Percentiles rank a stretch among this genome's conserved stretches.
Evolutionary conservation across 2,329 filamentous ascomycete species (phyloP).

Genomic region (Diaporthe velutina): DNA sequence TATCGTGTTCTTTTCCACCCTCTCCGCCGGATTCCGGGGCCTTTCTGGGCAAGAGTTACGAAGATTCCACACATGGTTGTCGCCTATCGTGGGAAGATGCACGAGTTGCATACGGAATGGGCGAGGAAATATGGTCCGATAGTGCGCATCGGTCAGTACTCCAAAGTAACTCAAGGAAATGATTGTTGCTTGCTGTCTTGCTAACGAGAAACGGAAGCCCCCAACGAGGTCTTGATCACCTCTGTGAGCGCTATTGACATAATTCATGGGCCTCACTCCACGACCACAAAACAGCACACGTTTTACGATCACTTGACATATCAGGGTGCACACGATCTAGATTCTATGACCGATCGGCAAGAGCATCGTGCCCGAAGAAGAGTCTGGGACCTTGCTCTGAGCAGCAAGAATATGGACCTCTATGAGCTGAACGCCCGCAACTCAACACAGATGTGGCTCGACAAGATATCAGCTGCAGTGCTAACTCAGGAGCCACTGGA

Average conservation of each 20-base stretch:
- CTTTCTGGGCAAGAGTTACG: neutral
- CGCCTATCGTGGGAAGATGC: neutral
- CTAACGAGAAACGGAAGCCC: neutral
- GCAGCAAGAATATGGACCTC: neutral
- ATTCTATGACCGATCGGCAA: neutral
- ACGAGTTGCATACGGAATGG: neutral
- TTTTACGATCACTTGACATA: neutral
- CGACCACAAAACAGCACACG: neutral
- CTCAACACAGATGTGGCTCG: neutral
- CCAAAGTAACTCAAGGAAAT: no score
- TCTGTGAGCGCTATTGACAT: neutral
- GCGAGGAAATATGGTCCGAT: neutral
- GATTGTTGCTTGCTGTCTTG: no score
- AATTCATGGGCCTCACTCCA: neutral
- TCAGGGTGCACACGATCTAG: neutral
- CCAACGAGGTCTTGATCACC: neutral
- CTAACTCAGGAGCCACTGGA: neutral
- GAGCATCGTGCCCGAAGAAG: neutral
- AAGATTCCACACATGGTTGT: neutral
- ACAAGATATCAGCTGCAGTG: neutral
- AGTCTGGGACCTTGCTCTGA: neutral
- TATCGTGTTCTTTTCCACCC: neutral
- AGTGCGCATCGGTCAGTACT: neutral
- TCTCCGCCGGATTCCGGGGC: neutral
- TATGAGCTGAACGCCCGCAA: neutral